phyloP scores from a whole-genome alignment of 805 yeast genomes.

The Nakazawaea pomicola region DNA sequence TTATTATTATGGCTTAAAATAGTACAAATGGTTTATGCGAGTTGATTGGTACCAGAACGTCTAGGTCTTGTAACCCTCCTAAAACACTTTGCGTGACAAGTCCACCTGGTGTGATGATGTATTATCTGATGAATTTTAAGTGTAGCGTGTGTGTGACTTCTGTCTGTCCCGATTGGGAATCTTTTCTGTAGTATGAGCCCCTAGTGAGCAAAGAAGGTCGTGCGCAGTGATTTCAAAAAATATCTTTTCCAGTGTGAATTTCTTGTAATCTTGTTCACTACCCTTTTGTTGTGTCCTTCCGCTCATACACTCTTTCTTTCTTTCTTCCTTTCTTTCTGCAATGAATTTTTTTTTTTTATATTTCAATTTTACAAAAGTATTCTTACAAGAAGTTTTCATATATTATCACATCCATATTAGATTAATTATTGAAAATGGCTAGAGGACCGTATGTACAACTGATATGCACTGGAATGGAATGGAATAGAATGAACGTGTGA shows the following conservation, averaged over 20 bases:
- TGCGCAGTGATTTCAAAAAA: too few relatives aligned
- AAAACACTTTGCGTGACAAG: background rate
- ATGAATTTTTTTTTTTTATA: constrained; percentile 1
- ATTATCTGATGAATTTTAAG: too few relatives aligned
- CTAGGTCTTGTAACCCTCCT: background rate
- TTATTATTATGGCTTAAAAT: too few relatives aligned
- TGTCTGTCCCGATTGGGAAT: too few relatives aligned
- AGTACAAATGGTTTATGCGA: too few relatives aligned
- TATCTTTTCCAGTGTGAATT: too few relatives aligned
- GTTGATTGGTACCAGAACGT: background rate
- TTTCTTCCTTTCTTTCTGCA: constrained; percentile 2
- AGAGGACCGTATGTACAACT: constrained; percentile 66
- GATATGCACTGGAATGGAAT: background rate
- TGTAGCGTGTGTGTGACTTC: too few relatives aligned
- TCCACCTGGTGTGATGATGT: background rate
- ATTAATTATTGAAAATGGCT: constrained; percentile 50
- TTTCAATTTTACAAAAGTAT: background rate
- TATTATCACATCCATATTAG: background rate
- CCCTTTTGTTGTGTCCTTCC: background rate
- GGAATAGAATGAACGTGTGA: background rate
- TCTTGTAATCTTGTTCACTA: too few relatives aligned
- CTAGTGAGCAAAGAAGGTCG: too few relatives aligned
- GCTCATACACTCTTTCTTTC: too few relatives aligned
- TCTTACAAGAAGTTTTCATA: background rate
- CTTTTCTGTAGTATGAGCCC: too few relatives aligned